These are phyloP conservation scores for Epichloe festucae DNA, from an alignment of 2,329 filamentous ascomycete species.

Conservation along the genomic window DNA sequence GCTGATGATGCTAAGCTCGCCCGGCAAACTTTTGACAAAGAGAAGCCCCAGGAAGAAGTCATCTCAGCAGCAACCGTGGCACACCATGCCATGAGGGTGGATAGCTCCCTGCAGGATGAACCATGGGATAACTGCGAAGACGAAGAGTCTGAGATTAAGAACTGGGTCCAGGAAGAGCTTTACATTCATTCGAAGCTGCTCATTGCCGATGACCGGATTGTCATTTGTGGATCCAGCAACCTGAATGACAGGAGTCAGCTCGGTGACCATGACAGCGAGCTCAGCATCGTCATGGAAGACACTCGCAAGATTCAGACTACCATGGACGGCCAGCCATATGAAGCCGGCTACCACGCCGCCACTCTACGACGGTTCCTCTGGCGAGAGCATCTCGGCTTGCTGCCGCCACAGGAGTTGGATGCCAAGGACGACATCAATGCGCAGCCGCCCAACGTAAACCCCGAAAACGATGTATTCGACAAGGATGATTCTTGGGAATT, in stretches of 20 bases:
- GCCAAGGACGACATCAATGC: conserved; percentile 58
- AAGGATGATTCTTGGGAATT: conserved; percentile 49
- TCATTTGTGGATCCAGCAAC: conserved; percentile 78
- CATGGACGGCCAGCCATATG: conserved; percentile 69
- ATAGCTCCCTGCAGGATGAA: conserved; percentile 50
- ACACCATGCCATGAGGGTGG: conserved; percentile 65
- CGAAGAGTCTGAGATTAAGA: conserved; percentile 62
- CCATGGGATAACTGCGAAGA: conserved; percentile 56
- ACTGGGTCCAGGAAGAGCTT: conserved; percentile 91
- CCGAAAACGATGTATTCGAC: conserved; percentile 50
- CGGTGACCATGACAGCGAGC: conserved; percentile 80
- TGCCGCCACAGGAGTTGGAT: conserved; percentile 60
- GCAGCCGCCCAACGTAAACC: conserved; percentile 53
- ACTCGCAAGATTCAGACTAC: conserved; percentile 53
- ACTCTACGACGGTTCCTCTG: conserved; percentile 73
- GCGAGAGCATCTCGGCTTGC: conserved; percentile 78
- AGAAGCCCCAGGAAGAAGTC: conserved; percentile 23
- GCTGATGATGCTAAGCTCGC: conserved; percentile 30
- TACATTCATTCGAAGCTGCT: conserved; percentile 90
- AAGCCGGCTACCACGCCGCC: conserved; percentile 69
- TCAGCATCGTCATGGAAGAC: conserved; percentile 84
- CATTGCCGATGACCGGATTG: conserved; percentile 76
- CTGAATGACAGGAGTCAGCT: conserved; percentile 84
- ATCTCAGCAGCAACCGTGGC: conserved; percentile 41
- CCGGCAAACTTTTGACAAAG: conserved; percentile 40